These are phyloP conservation scores for Acrocalymma vagum DNA, from an alignment of 2,329 filamentous ascomycete species.

Conservation along the genomic window DNA sequence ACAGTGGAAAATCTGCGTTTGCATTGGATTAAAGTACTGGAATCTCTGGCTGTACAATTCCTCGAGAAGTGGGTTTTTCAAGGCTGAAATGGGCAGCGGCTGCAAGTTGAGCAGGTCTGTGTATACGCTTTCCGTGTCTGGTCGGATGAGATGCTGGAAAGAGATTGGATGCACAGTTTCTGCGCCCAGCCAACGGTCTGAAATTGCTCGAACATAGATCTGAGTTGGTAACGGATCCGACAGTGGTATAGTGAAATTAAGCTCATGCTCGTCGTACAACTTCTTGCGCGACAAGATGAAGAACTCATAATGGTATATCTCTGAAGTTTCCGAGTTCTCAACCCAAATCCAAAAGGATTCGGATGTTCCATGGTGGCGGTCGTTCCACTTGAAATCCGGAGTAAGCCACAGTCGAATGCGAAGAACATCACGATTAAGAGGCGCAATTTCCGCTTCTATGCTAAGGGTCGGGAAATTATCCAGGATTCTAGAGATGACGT, in stretches of 20 bases:
- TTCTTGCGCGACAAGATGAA: conserved; percentile 93
- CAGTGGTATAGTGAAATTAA: conserved; percentile 96
- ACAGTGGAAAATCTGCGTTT: conserved; percentile 97
- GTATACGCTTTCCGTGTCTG: conserved; percentile 96
- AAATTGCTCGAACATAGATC: conserved; percentile 94
- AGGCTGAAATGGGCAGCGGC: conserved; percentile 82
- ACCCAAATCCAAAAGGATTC: conserved; percentile 99
- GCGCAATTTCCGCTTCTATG: conserved; percentile 93
- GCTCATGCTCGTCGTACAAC: conserved; percentile 93
- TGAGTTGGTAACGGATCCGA: conserved; percentile 93
- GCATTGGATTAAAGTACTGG: conserved; percentile 99
- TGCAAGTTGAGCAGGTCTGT: conserved; percentile 93
- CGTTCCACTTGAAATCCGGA: conserved; percentile 94
- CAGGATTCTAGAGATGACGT: conserved; percentile 79
- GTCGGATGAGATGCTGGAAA: conserved; percentile 96
- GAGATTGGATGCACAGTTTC: conserved; percentile 96
- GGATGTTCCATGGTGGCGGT: conserved; percentile 89
- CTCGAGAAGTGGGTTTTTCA: conserved; percentile 87
- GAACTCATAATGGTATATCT: conserved; percentile 97
- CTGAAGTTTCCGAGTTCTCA: conserved; percentile 95
- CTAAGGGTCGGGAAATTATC: conserved; percentile 92
- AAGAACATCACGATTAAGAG: conserved; percentile 91
- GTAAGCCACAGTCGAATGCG: conserved; percentile 87
- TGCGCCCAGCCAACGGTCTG: conserved; percentile 94
- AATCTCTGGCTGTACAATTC: conserved; percentile 90